Evolutionary conservation across 108 stramenopile species (phyloP).

Genomic region (Nitzschia putrida): DNA sequence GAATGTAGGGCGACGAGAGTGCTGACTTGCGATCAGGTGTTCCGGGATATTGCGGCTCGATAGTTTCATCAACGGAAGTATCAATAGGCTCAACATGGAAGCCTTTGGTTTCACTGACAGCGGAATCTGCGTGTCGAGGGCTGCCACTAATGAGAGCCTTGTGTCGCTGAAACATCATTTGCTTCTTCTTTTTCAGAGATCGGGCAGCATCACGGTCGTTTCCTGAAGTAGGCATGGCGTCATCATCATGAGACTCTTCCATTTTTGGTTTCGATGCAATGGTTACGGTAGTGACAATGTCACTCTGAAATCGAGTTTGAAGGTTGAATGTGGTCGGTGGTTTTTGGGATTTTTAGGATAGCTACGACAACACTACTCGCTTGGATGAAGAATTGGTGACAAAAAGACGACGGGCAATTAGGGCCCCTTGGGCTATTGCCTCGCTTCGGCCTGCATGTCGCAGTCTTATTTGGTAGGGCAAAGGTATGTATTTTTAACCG

Average conservation of each 20-base stretch:
- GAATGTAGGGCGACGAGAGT: conserved; percentile 20
- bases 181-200: conserved; percentile 15
- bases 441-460: no score
- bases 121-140: not conserved
- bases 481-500: no score
- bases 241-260: not conserved
- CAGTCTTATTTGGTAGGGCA: no score
- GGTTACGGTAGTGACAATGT: no score
- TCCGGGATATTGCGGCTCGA: not conserved
- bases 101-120: not conserved
- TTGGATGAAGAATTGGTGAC: no score
- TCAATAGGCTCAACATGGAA: not conserved
- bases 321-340: no score
- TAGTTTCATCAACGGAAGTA: not conserved
- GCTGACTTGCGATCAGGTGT: not conserved
- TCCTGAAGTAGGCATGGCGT: not conserved
- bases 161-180: conserved; percentile 14
- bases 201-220: not conserved
- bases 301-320: no score
- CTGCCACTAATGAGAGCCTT: conserved; percentile 6
- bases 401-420: no score
- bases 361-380: no score
- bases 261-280: not conserved
- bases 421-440: no score
- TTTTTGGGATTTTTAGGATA: no score